These are phyloP conservation scores for Cryptococcus sp. DNA, from an alignment of 1,284 basidiomycete genomes.

Conservation along the genomic window DNA sequence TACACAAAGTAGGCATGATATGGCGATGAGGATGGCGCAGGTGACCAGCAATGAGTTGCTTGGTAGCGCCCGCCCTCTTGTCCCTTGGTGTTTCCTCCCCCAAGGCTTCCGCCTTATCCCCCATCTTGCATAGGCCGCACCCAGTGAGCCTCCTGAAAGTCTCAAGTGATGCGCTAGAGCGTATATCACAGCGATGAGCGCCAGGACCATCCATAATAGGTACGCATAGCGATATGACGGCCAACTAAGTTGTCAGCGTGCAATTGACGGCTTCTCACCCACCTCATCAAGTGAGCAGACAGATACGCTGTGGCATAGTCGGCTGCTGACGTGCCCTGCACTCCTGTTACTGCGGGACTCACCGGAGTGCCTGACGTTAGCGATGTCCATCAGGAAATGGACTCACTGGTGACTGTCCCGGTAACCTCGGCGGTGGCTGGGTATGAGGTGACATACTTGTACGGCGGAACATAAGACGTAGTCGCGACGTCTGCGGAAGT, in stretches of 20 bases:
- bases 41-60: constrained; percentile 65
- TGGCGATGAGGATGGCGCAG: constrained; percentile 55
- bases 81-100: constrained; percentile 25
- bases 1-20: constrained; percentile 59
- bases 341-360: constrained; percentile 35
- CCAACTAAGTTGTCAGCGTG: constrained; percentile 22
- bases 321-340: constrained; percentile 16
- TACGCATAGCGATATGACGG: constrained; percentile 52
- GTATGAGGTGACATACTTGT: constrained; percentile 39
- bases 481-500: constrained; percentile 33
- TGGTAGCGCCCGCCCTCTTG: constrained; percentile 61
- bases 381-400: neutral
- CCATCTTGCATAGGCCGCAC: constrained; percentile 43
- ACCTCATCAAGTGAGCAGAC: constrained; percentile 50
- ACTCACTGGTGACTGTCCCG: constrained; percentile 37
- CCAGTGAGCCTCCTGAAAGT: constrained; percentile 39
- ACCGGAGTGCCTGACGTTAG: constrained; percentile 2
- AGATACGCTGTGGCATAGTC: constrained; percentile 48
- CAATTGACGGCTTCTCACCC: constrained; percentile 6
- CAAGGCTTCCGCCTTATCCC: constrained; percentile 36
- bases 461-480: constrained; percentile 37
- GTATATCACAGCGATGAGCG: constrained; percentile 38
- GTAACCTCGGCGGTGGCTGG: constrained; percentile 31
- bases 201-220: constrained; percentile 46
- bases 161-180: constrained; percentile 47